Conservation (phyloP, 2,329 filamentous ascomycete genomes). For the Clarireedia hainanense region DNA sequence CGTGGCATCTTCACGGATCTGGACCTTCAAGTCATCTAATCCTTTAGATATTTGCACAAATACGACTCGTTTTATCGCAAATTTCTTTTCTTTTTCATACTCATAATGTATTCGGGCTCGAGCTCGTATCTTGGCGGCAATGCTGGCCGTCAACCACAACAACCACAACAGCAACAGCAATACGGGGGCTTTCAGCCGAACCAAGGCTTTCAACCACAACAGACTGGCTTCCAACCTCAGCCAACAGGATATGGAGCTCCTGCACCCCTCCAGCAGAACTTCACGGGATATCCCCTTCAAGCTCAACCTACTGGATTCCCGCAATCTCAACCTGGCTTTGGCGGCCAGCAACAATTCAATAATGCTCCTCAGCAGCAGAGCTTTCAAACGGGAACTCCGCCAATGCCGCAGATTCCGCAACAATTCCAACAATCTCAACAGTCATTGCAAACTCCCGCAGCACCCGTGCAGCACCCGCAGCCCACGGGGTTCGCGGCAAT, state of each 20-base stretch:
- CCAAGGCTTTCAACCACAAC: conserved; percentile 18
- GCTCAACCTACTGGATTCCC: conserved; percentile 42
- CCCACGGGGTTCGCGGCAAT: conserved; percentile 59
- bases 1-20: conserved; percentile 3
- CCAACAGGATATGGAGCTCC: conserved; percentile 25
- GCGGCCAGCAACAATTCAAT: conserved; percentile 37
- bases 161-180: conserved; percentile 30
- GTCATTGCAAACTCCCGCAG: conserved; percentile 39
- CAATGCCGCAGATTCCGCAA: conserved; percentile 29
- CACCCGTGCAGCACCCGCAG: conserved; percentile 57
- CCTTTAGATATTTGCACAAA: conserved; percentile 6
- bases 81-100: conserved; percentile 13
- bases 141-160: conserved; percentile 51
- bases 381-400: conserved; percentile 28
- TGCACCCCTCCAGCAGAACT: conserved; percentile 28
- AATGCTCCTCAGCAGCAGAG: conserved; percentile 39
- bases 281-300: conserved; percentile 28
- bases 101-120: conserved; percentile 78
- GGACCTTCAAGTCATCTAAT: conserved; percentile 6
- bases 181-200: conserved; percentile 8
- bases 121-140: conserved; percentile 78
- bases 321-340: conserved; percentile 51
- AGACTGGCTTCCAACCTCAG: conserved; percentile 17
- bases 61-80: conserved; percentile 9
- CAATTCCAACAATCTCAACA: conserved; percentile 30